Base-by-base conservation (phyloP, 2,329 filamentous ascomycete genomes). In the Sporothrix pallida region DNA sequence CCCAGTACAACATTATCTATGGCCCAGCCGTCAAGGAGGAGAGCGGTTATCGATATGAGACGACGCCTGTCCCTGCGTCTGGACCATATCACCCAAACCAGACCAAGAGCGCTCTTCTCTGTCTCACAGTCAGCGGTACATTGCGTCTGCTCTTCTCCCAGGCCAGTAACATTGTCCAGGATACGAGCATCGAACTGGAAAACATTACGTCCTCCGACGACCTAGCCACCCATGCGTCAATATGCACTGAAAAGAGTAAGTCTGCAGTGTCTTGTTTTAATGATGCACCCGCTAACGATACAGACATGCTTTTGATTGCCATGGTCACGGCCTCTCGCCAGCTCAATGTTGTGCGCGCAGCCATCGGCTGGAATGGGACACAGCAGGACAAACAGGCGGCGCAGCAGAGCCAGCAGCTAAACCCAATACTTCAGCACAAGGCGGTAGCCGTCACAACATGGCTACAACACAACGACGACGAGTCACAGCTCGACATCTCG, bases 101-200 rank as follows among this genome's bases (percentile, higher is more conserved):
- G 1, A 86, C 86, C 71, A 94, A 93, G 80, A 91, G 92, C 68
- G 92, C 93, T 0, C 82, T 98, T 60, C 82, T 97, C 13, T 92
- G 91, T 76, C 87, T 97, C 71, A 96, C 93, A 44, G 88, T 90
- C 62, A 90, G 90, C 77, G 93, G 93, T 8, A 83, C 89, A 67
- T 84, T 98, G 72, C 92, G 91, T 78, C 85, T 98, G 78, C 87
- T 95, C 68, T 97, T 91, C 83, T 89, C 92, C 56, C 93, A 95
- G 76, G 90, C 89, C 60, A 93, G 90, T 80, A 88, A 86, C 73
- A 89, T 89, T 77, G 91, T 93, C 83, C 88, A 91, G 75, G 93
- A 97, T 79, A 88, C 89, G 0, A 88, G 87, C 2, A 84, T 91
- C n/a, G 92, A 95, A 76, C 82, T 97, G 50, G 92, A 95, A 79